phyloP scores from a whole-genome alignment of 2,329 filamentous ascomycete genomes.

The Thielaviopsis punctulata region DNA sequence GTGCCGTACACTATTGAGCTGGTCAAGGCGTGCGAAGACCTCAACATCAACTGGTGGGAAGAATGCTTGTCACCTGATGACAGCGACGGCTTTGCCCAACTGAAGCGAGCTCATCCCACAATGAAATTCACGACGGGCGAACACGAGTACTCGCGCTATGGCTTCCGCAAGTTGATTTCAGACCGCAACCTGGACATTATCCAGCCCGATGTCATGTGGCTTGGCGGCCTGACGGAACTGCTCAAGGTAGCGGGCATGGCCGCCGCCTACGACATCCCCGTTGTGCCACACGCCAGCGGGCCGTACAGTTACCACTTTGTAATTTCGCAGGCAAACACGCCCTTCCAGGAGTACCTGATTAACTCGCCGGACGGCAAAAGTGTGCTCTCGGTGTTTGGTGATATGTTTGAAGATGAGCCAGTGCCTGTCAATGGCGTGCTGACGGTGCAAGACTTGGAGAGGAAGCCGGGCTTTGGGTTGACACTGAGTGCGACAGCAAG shows the following conservation, averaged over 20 bases:
- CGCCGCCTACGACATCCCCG: conserved; percentile 81
- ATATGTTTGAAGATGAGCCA: conserved; percentile 79
- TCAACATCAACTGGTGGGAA: conserved; percentile 96
- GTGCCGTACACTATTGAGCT: conserved; percentile 86
- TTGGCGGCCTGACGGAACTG: conserved; percentile 81
- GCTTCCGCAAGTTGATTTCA: conserved; percentile 87
- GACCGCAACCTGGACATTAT: conserved; percentile 84
- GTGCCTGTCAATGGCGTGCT: conserved; percentile 72
- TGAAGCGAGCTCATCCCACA: conserved; percentile 79
- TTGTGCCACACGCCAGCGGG: conserved; percentile 86
- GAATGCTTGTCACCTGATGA: conserved; percentile 85
- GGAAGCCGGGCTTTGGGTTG: conserved; percentile 79
- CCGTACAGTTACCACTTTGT: conserved; percentile 96
- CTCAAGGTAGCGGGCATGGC: conserved; percentile 80
- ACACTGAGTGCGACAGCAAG: conserved; percentile 63
- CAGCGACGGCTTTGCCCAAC: conserved; percentile 72
- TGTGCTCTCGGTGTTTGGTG: conserved; percentile 80
- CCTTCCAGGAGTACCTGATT: conserved; percentile 90
- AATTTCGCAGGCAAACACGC: conserved; percentile 78
- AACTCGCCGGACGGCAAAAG: conserved; percentile 84
- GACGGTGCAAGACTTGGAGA: conserved; percentile 63
- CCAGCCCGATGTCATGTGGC: conserved; percentile 95
- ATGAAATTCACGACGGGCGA: conserved; percentile 92
- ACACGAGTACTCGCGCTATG: conserved; percentile 87
- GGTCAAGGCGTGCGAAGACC: conserved; percentile 62